Evolutionary conservation across 164 flowering plant genomes (phyloP), one percentile per base, ranked within the genome.

Genomic region (Buxus sempervirens): DNA sequence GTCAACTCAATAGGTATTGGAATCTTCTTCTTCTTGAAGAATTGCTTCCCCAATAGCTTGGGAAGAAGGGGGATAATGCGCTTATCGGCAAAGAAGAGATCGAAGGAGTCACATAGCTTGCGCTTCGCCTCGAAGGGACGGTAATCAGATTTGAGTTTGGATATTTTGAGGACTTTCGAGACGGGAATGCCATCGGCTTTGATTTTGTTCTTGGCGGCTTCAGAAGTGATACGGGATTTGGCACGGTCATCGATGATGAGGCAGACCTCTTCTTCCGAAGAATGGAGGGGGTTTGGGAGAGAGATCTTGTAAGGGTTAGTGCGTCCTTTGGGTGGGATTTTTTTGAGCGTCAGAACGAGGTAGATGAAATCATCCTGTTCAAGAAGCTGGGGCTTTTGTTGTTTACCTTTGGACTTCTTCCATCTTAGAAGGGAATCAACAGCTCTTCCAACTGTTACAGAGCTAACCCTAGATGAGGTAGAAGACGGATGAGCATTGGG

Each of bases 21-120:
- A 62, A 86, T 78, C 86, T 86, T 91, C 86, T 83, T 90, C 85
- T 86, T 90, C 90, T 78, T 86, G 62, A 79, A 94, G 71, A 94
- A 94, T 38, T 82, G 73, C 88, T 90, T 94, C 54, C 98, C 98
- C 41, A 91, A 42, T 36, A 84, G 24, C 79, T 77, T 80, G 1
- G 96, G 96, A 32, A 93, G 67, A 26, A 86, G 55, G 0, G 85
- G 90, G 12, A 88, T 69, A 1, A 88, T 56, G 75, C 93, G 71
- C 45, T 77, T 82, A 54, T 89, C 95, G 0, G 89, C 85, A 8
- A 89, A 78, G 54, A 89, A 89, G 78, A 87, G 62, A 68, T 85
- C 85, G 58, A 74, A 89, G 1, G 90, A 85, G 38, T 77, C 79
- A 22, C 86, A 84, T 1, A 89, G 68, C 74, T 83, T 83, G 51